Evolutionary conservation across 2,329 filamentous ascomycete species (phyloP), one percentile per base, ranked within the genome.

Genomic region (Lecanicillium sp.): DNA sequence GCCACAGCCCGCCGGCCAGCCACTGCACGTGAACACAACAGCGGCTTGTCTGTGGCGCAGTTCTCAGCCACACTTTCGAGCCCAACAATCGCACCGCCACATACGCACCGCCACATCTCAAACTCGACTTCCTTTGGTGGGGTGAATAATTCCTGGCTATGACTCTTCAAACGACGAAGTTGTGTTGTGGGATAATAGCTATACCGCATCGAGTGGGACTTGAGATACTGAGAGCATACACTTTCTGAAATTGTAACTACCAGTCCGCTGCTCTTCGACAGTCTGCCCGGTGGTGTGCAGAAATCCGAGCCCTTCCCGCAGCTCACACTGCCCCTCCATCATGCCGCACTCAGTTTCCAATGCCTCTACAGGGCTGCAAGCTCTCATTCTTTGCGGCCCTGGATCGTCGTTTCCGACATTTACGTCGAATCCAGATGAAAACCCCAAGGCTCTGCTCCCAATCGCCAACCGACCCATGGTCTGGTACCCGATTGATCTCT

Each of bases 401-500:
- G 87, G 87, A 47, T 87, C 84, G 8, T 90, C 85, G 0, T 85
- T 93, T 56, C 83, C 85, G 38, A 91, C 87, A 1, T 91, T 93
- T 63, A 90, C 86, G 2, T 83, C 86, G 3, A 87, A 84, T 52
- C 84, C 87, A 5, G 82, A 86, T 67, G 84, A 90, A 61, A 83
- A 87, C 52, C 87, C 87, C 9, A 93, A 93, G 67, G 87, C 87
- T 9, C 77, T 93, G 19, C 69, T 93, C 7, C 87, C 87, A 5
- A 86, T 93, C 51, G 87, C 87, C 29, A 93, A 93, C 64, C 71
- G 87, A 56, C 87, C 87, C 1, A 93, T 93, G 87, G 84, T 93
- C 38, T 91, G 88, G 86, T 93, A 93, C 63, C 84, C 87, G 5
- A 78, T 93, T 33, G 87, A 91, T 59, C 91, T 88, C 69, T 91